phyloP scores from a whole-genome alignment of 495 filamentous ascomycete genomes.

The Podospora sp. region DNA sequence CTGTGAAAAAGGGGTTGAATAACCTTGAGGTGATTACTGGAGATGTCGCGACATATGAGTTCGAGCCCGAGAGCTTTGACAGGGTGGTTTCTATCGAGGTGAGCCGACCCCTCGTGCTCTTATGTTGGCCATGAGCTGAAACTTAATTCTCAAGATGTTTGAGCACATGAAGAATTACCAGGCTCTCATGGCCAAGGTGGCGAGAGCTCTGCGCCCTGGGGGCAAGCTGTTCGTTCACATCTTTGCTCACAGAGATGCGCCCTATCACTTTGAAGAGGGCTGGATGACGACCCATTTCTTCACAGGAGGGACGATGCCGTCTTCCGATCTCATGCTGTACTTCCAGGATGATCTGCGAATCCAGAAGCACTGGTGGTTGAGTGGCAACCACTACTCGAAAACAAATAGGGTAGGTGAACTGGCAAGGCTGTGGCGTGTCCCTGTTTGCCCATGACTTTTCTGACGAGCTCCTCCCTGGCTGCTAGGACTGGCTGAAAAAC shows the following conservation, averaged over 20 bases:
- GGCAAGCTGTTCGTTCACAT: conserved; percentile 69
- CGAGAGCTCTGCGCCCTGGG: conserved; percentile 55
- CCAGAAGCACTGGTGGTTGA: conserved; percentile 66
- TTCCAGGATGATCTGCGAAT: conserved; percentile 65
- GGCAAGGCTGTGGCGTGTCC: neutral
- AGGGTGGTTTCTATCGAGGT: conserved; percentile 64
- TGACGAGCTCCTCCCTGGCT: conserved; percentile 20
- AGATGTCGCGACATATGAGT: conserved; percentile 62
- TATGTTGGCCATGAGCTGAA: neutral
- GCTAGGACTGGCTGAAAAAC: conserved; percentile 59
- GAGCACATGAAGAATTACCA: conserved; percentile 78
- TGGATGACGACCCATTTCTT: conserved; percentile 75
- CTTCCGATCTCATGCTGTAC: conserved; percentile 63
- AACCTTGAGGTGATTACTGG: conserved; percentile 65
- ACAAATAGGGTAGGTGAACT: conserved; percentile 59
- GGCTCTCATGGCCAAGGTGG: conserved; percentile 61
- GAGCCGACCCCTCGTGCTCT: neutral
- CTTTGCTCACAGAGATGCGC: conserved; percentile 61
- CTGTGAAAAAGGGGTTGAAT: conserved; percentile 52
- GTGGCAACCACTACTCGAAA: conserved; percentile 64
- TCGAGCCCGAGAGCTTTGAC: conserved; percentile 56
- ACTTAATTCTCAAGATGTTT: conserved; percentile 49
- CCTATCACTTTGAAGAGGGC: conserved; percentile 69
- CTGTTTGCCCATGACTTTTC: neutral
- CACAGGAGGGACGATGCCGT: conserved; percentile 69